Conservation (phyloP, 2,329 filamentous ascomycete genomes). For the Neopestalotiopsis clavispora region DNA sequence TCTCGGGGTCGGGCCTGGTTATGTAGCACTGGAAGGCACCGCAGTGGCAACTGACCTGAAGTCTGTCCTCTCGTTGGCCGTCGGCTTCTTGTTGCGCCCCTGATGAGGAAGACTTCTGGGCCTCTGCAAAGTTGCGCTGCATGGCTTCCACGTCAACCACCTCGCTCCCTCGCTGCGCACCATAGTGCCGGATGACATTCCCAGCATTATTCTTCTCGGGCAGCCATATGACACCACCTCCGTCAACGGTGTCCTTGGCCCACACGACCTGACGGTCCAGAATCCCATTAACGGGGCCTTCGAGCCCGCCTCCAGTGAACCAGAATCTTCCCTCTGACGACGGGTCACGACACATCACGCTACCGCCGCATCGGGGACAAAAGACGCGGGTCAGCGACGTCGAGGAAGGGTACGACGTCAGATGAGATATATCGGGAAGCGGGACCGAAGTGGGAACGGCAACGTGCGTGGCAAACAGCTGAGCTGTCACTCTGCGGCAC, state of each 20-base stretch:
- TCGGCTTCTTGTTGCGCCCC: neutral
- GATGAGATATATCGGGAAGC: neutral
- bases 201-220: neutral
- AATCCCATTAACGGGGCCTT: neutral
- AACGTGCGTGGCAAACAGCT: neutral
- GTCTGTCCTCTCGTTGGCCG: neutral
- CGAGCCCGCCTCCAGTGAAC: neutral
- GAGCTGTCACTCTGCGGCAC: neutral
- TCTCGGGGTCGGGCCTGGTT: neutral
- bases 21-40: neutral
- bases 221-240: constrained; percentile 3
- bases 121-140: neutral
- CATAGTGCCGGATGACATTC: neutral
- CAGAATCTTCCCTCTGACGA: no score
- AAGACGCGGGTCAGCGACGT: neutral
- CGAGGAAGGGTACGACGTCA: neutral
- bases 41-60: neutral
- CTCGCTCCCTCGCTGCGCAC: neutral
- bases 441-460: neutral
- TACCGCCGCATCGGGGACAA: neutral
- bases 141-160: neutral
- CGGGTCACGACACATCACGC: neutral
- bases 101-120: neutral
- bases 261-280: constrained; percentile 3
- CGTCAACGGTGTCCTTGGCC: neutral